Evolutionary conservation across 2,329 filamentous ascomycete species (phyloP), one percentile per base, ranked within the genome.

Genomic region (Penicillium sumatraense): DNA sequence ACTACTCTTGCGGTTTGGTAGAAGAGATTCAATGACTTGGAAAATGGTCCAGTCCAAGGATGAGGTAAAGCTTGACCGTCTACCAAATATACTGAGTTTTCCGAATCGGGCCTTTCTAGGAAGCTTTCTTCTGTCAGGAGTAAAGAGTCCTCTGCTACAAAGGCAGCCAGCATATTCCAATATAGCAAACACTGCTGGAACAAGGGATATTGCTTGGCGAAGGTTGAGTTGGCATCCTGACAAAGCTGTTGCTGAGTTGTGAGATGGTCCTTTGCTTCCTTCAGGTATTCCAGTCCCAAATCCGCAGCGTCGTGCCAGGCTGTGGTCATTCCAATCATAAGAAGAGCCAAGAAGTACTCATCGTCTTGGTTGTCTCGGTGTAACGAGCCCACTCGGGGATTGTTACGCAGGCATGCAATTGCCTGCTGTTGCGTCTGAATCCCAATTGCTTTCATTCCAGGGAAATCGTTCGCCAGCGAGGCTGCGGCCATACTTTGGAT

Each of bases 401-500:
- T 60, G 18, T 61, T 62, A 21, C 60, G 58, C 11, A 65, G 54
- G 21, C 62, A 65, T 8, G 61, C 55, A 14, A 65, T 65, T 23
- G 62, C 62, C 55, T 65, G 61, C n/a, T 63, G 62, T 31, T 63
- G 59, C 4, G 62, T 63, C 23, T 65, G 62, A 29, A 58, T 60
- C 16, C 62, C 62, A 21, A 65, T 63, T 1, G 57, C 49, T 31
- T 59, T 58, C 61, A 63, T 65, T 14, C 52, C 58, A 5, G 62
- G 62, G 24, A 65, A 60, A 33, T 65, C 62, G 31, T 65, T 65
- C 7, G 62, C 61, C 16, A 65, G 54, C 5, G 62, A 65, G 10
- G 62, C 62, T 5, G 62, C 62, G 4, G 62, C 62, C 62, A 65
- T 65, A n/a, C 62, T 65, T 45, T 65, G 62, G 8, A 65, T 63